Base-by-base conservation (phyloP, 768 basidiomycete genomes). In the Suillus ampliporus region DNA sequence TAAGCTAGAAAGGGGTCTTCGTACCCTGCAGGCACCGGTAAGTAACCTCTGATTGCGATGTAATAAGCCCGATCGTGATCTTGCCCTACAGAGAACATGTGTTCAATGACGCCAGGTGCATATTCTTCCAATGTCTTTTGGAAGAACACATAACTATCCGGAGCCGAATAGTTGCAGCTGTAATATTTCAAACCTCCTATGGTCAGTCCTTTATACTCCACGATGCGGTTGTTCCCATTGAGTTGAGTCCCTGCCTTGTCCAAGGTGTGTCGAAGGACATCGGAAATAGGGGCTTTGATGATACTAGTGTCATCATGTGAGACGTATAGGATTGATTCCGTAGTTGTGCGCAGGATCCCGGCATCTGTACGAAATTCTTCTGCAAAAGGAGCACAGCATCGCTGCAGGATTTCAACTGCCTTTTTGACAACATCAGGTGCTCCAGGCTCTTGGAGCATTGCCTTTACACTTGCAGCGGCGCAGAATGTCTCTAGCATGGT, bases 401-500 rank as follows among this genome's bases (percentile, higher is more conserved):
- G 21, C 4, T 54, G 26, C n/a, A 65, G 37, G n/a, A 58, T 65
- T 0, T 10, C 5, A 11, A 10, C 15, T 8, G 31, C 31, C 1
- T 19, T 6, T 15, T 44, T 51, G 14, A 62, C 0, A 1, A 65
- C 37, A 2, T 21, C 10, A 1, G 48, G 8, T 10, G 60, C 47
- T 0, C 51, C 54, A n/a, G 46, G 38, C 11, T 58, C 37, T 19
- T 62, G 64, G 1, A 65, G n/a, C 15, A 61, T 37, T 5, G 52
- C 64, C 48, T 64, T 64, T 1, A 64, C 54, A 3, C 31, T 46
- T 3, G 31, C 48, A 15, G 56, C 48, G 0, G 43, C 37, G n/a
- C 64, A 65, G 14, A 65, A 65, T 1, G 23, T 52, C 15, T 57
- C 26, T 0, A 62, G 14, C 64, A 65, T 65, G 1, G 57, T 65